A percentile compares a stretch with the other conserved stretches of the same genome.
These are phyloP conservation scores for Botryotinia calthae DNA, from an alignment of 2,329 filamentous ascomycete genomes.

Conservation along the genomic window DNA sequence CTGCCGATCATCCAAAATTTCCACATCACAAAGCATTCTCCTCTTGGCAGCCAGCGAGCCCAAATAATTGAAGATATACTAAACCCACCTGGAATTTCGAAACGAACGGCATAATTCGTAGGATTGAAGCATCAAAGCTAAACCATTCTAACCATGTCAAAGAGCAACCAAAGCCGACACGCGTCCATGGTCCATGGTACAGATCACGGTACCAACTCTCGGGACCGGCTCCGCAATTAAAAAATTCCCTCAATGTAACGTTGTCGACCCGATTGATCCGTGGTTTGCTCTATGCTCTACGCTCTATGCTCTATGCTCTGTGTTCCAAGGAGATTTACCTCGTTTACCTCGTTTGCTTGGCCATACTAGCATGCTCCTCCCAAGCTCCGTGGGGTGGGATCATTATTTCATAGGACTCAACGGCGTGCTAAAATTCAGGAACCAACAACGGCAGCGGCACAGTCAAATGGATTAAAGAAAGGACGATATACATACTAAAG, in stretches of 20 bases:
- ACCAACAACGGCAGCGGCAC: not conserved
- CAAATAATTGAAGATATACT: not conserved
- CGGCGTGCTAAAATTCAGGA: not conserved
- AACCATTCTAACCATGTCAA: not conserved
- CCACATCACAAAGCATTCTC: not conserved
- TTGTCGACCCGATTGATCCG: not conserved
- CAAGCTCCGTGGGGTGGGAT: not conserved
- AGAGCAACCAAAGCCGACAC: too few species aligned
- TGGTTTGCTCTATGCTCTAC: not conserved
- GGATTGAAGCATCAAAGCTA: not conserved
- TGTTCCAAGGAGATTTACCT: not conserved
- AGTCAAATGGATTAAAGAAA: not conserved
- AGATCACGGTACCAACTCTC: not conserved
- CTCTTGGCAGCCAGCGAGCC: not conserved
- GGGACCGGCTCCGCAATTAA: not conserved
- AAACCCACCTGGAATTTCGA: not conserved
- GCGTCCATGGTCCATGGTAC: not conserved
- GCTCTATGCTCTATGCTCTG: not conserved
- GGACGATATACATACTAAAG: not conserved
- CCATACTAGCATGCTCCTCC: not conserved
- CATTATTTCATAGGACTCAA: not conserved
- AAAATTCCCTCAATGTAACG: constrained; percentile 3
- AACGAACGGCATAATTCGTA: not conserved
- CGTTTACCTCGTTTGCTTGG: not conserved
- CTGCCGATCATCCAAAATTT: not conserved